phyloP scores from a whole-genome alignment of 1,284 basidiomycete genomes.

The Cryptococcus sp. region DNA sequence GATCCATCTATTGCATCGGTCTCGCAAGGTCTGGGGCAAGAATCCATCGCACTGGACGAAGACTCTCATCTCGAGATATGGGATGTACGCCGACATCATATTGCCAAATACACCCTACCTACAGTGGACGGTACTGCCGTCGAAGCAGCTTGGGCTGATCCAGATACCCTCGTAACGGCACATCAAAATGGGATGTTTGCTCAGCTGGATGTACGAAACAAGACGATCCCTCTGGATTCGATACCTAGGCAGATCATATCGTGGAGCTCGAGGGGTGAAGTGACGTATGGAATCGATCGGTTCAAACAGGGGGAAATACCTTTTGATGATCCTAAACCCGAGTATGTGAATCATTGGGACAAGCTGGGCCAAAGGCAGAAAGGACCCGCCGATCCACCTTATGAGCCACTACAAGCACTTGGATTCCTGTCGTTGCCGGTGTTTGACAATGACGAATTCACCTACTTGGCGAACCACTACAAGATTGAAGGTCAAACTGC shows the following conservation, averaged over 20 bases:
- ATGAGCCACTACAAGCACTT: constrained; percentile 37
- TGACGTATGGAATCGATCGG: constrained; percentile 65
- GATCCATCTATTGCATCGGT: constrained; percentile 3
- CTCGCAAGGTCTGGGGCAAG: constrained; percentile 4
- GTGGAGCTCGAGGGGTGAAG: constrained; percentile 66
- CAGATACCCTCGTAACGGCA: constrained; percentile 68
- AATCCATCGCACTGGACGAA: constrained; percentile 12
- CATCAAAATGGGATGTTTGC: constrained; percentile 74
- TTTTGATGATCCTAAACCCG: constrained; percentile 73
- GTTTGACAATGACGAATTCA: constrained; percentile 53
- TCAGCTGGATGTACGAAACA: constrained; percentile 61
- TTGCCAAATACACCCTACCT: constrained; percentile 71
- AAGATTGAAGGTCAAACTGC: constrained; percentile 58
- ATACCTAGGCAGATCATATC: constrained; percentile 63
- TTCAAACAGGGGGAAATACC: constrained; percentile 64
- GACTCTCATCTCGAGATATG: constrained; percentile 66
- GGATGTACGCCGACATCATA: constrained; percentile 75
- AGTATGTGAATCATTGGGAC: constrained; percentile 48
- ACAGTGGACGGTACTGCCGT: constrained; percentile 26
- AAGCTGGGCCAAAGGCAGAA: constrained; percentile 40
- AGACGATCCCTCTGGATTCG: constrained; percentile 56
- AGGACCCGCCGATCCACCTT: constrained; percentile 40
- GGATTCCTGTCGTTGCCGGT: constrained; percentile 28
- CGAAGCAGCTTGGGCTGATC: constrained; percentile 67
- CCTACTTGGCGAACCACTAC: constrained; percentile 63